These are phyloP conservation scores for Geotrichum siamense DNA, from an alignment of 1,139 yeast species.

Conservation along the genomic window DNA sequence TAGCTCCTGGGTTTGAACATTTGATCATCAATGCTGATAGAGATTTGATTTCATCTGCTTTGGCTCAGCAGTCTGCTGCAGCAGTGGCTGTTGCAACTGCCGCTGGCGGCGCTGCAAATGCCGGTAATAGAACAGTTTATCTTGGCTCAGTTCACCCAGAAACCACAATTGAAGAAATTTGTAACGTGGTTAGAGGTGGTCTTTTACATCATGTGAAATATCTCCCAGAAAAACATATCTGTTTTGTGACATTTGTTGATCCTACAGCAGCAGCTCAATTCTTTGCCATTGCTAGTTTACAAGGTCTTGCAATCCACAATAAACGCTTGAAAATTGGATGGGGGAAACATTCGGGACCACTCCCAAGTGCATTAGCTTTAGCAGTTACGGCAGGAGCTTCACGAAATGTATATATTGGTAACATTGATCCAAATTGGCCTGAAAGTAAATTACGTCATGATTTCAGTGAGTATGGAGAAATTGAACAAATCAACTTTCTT, in stretches of 20 bases:
- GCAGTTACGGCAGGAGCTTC: conserved; percentile 95
- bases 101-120: conserved; percentile 69
- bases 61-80: conserved; percentile 66
- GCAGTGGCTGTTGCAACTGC: conserved; percentile 67
- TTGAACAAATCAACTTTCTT: conserved; percentile 86
- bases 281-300: conserved; percentile 78
- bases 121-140: conserved; percentile 89
- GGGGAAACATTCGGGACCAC: conserved; percentile 93
- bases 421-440: conserved; percentile 48
- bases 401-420: conserved; percentile 85
- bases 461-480: conserved; percentile 79
- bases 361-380: conserved; percentile 67
- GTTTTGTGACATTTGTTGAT: conserved; percentile 87
- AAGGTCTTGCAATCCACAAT: conserved; percentile 73
- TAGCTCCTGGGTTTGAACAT: conserved; percentile 86
- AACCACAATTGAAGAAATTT: conserved; percentile 82
- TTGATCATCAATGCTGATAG: conserved; percentile 74
- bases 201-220: conserved; percentile 55
- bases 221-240: conserved; percentile 74
- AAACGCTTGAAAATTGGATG: conserved; percentile 84
- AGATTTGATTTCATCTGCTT: conserved; percentile 43
- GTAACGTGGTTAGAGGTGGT: conserved; percentile 93
- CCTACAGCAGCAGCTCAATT: conserved; percentile 92
- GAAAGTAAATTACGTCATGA: conserved; percentile 60
- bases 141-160: conserved; percentile 82